Evolutionary conservation across 768 basidiomycete species (phyloP).

Genomic region (Pleurotus platypus): DNA sequence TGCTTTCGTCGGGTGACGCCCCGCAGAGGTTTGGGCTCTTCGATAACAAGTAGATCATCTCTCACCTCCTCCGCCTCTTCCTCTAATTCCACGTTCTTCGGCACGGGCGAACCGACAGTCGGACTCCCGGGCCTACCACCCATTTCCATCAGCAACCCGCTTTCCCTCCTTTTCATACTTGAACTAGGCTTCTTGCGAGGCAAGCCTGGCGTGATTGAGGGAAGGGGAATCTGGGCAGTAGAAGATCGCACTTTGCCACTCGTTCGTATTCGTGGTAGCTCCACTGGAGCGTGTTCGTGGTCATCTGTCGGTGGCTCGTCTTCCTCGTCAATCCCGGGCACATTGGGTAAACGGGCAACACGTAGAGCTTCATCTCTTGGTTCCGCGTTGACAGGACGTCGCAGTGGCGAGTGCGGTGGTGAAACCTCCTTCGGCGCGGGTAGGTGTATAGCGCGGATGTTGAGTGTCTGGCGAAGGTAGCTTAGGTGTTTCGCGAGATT

Average conservation of each 20-base stretch:
- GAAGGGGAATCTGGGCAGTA: constrained; percentile 27
- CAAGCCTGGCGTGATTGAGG: constrained; percentile 12
- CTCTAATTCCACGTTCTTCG: constrained; percentile 41
- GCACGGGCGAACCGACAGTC: constrained; percentile 62
- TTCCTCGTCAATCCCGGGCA: constrained; percentile 68
- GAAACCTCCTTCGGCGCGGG: constrained; percentile 23
- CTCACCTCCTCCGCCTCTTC: constrained; percentile 59
- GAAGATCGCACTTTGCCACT: constrained; percentile 16
- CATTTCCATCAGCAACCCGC: constrained; percentile 51
- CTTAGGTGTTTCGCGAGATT: constrained; percentile 63
- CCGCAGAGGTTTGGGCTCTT: neutral
- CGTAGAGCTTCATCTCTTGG: constrained; percentile 43
- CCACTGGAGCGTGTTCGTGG: constrained; percentile 17
- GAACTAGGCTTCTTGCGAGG: neutral
- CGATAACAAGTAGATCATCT: constrained; percentile 22
- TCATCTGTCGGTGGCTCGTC: constrained; percentile 55
- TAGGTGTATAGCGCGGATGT: constrained; percentile 27
- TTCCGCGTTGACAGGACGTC: constrained; percentile 34
- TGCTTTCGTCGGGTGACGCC: neutral
- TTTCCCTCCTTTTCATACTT: constrained; percentile 31
- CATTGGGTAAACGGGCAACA: constrained; percentile 60
- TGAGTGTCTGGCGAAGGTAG: constrained; percentile 61
- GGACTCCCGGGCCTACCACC: constrained; percentile 54
- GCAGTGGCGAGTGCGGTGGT: constrained; percentile 44
- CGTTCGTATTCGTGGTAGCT: neutral